Evolutionary conservation across 2,329 filamentous ascomycete species (phyloP).

Genomic region (Alternaria ethzedia): DNA sequence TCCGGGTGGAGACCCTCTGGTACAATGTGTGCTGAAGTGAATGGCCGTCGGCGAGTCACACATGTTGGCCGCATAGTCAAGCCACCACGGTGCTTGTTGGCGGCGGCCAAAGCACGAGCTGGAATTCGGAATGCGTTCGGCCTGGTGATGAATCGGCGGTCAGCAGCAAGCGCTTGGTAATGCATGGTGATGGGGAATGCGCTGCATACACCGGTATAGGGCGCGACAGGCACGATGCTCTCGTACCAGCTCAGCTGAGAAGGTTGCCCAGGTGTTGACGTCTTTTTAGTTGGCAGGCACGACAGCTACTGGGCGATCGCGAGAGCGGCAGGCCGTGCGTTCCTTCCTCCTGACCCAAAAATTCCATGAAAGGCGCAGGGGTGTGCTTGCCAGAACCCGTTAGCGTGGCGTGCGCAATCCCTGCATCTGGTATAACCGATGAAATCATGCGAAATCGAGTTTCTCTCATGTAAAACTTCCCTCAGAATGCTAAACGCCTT

Average conservation of each 20-base stretch:
- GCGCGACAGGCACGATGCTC: neutral
- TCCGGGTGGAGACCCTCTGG: conserved; percentile 22
- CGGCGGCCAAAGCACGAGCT: neutral
- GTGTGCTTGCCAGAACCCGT: conserved; percentile 18
- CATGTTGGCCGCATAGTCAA: conserved; percentile 10
- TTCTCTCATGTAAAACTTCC: conserved; percentile 41
- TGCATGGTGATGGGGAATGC: neutral
- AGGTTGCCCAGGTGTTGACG: conserved; percentile 11
- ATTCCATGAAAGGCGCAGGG: conserved; percentile 31
- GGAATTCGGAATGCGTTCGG: neutral
- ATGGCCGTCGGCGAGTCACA: conserved; percentile 28
- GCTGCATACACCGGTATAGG: neutral
- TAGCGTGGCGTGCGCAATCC: conserved; percentile 33
- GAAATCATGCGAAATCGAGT: conserved; percentile 39
- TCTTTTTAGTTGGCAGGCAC: conserved; percentile 12
- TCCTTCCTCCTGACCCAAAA: conserved; percentile 43
- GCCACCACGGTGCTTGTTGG: conserved; percentile 14
- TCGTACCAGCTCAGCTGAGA: neutral
- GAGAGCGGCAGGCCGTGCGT: conserved; percentile 38
- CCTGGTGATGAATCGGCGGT: conserved; percentile 1
- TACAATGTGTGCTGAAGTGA: conserved; percentile 17
- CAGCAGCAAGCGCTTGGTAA: conserved; percentile 6
- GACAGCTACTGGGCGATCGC: conserved; percentile 32
- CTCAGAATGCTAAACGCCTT: neutral
- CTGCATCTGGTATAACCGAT: conserved; percentile 33